Evolutionary conservation across 768 basidiomycete species (phyloP).

Genomic region (Agrocybe praecox): DNA sequence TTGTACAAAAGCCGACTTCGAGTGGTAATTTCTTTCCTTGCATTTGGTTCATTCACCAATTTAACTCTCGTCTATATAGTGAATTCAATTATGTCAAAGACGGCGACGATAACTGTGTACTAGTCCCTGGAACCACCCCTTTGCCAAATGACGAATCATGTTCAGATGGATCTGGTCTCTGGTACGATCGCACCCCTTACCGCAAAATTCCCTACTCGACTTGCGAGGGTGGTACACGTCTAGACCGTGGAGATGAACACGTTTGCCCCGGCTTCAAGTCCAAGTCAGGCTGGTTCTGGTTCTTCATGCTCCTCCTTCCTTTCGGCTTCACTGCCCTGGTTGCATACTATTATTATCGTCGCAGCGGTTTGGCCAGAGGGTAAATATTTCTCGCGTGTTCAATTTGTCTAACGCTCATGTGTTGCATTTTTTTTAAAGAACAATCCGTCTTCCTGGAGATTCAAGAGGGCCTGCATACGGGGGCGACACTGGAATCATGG

Average conservation of each 20-base stretch:
- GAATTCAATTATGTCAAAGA: slow-evolving; percentile 92
- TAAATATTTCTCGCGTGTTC: slow-evolving; percentile 33
- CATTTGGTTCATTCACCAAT: neutral
- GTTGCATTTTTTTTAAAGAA: slow-evolving; percentile 41
- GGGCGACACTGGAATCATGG: slow-evolving; percentile 44
- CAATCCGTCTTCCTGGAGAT: slow-evolving; percentile 76
- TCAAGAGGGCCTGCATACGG: slow-evolving; percentile 36
- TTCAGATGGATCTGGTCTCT: slow-evolving; percentile 65
- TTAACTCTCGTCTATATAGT: slow-evolving; percentile 40
- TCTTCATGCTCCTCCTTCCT: slow-evolving; percentile 72
- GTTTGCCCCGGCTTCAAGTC: slow-evolving; percentile 80
- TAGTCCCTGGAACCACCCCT: slow-evolving; percentile 69
- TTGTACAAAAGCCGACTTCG: slow-evolving; percentile 81
- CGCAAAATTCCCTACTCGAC: slow-evolving; percentile 88
- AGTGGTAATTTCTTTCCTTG: slow-evolving; percentile 68
- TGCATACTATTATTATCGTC: slow-evolving; percentile 81
- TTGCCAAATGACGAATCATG: slow-evolving; percentile 67
- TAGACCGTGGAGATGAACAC: slow-evolving; percentile 75
- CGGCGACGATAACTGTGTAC: slow-evolving; percentile 70
- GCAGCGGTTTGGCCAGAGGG: slow-evolving; percentile 76
- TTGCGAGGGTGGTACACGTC: slow-evolving; percentile 81
- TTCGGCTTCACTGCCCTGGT: slow-evolving; percentile 76
- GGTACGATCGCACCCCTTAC: slow-evolving; percentile 94
- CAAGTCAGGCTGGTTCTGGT: slow-evolving; percentile 84
- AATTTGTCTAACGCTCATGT: slow-evolving; percentile 4